phyloP scores from a whole-genome alignment of 441 rosid genomes.

The Euphorbia corollata region DNA sequence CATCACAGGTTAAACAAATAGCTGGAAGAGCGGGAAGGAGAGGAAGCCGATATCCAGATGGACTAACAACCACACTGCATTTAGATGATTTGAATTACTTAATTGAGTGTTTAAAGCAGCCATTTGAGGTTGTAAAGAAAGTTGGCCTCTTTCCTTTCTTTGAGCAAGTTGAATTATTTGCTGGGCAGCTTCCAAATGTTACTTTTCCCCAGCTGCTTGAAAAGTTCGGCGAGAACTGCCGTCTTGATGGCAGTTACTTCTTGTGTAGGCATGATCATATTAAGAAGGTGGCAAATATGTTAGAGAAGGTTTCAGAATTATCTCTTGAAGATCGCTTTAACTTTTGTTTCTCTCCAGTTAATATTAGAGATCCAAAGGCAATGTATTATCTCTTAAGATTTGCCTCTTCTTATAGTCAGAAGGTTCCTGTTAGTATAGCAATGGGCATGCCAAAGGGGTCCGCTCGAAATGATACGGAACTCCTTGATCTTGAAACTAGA shows the following conservation, averaged over 20 bases:
- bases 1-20: conserved; percentile 90
- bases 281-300: conserved; percentile 89
- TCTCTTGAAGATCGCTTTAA: conserved; percentile 85
- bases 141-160: conserved; percentile 86
- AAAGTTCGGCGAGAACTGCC: conserved; percentile 70
- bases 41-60: conserved; percentile 84
- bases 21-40: conserved; percentile 97
- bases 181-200: conserved; percentile 52
- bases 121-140: conserved; percentile 68
- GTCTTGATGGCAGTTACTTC: conserved; percentile 78
- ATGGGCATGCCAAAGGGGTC: conserved; percentile 92
- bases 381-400: conserved; percentile 77
- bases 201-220: conserved; percentile 70
- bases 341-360: conserved; percentile 96
- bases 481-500: conserved; percentile 72
- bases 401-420: conserved; percentile 60
- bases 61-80: conserved; percentile 75
- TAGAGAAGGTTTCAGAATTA: conserved; percentile 68
- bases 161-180: conserved; percentile 90
- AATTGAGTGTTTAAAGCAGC: conserved; percentile 76
- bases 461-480: conserved; percentile 71
- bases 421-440: conserved; percentile 62
- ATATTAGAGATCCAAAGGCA: conserved; percentile 80
- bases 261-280: conserved; percentile 74
- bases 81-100: conserved; percentile 65